Base-by-base conservation (phyloP, 2,329 filamentous ascomycete genomes). In the Pleomassaria siparia region DNA sequence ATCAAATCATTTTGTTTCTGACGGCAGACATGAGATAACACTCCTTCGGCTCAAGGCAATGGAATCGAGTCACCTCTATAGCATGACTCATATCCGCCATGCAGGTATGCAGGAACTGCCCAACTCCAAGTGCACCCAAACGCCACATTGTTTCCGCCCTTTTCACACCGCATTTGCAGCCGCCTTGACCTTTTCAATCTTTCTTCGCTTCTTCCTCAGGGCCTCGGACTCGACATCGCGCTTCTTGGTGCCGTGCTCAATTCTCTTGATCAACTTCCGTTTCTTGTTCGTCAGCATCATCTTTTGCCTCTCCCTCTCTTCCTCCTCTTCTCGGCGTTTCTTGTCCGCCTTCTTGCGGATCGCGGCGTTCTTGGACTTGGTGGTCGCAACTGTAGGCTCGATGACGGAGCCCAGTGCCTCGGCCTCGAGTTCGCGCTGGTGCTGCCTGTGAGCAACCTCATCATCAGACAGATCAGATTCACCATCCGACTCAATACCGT, bases 231-330 rank as follows among this genome's bases (percentile, higher is more conserved):
- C 90, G 21, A 85, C 87, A 59, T 92, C 92, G 79, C 90, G 89
- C 81, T 94, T 91, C 75, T 87, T 91, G 74, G 96, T 96, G 53
- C 85, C 91, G 74, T 95, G 95, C 67, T 91, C 81, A 89, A 99
- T 99, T 78, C 96, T 94, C 79, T 97, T 94, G 59, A 92, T 87
- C 64, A 96, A 77, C 84, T 96, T 96, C 64, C 94, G 82, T 85
- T 97, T 99, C 83, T 95, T 94, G 73, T 95, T 89, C 72, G 88
- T 89, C 79, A 97, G 86, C 94, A 99, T 99, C 77, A 95, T 94
- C 83, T 96, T 96, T 70, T 89, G 87, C 54, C 92, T 82, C 72
- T 96, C 91, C 49, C 95, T 74, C 63, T 97, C 91, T 72, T 97
- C 94, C 3, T 87, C 85, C 67, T 94, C 88, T 63, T 81, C 75